Evolutionary conservation across 257 asterid species (phyloP), one percentile per base, ranked within the genome.

Genomic region (Dorcoceras hygrometricum): DNA sequence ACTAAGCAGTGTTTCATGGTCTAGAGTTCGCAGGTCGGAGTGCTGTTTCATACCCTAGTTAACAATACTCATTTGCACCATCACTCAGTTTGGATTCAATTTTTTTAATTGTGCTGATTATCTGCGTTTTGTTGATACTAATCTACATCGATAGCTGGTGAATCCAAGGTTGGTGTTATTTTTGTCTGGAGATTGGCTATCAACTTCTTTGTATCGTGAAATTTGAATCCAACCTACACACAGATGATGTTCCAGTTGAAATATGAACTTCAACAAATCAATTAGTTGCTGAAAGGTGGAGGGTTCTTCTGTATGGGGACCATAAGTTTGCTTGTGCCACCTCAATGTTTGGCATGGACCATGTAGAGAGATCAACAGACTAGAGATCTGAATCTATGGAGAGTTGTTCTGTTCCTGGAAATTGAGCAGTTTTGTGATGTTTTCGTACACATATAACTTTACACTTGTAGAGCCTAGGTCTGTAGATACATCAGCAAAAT

Each of bases 161-260:
- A 10, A 36, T 12, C 18, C 48, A 36, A 36, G 18, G 48, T 48
- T 63, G 63, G 53, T 57, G 10, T 48, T 46, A 48, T 62, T 54
- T n/a, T 61, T 56, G 39, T 32, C n/a, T 32, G 58, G 54, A 54
- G 62, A 59, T 54, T 46, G 26, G 31, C 67, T 28, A 4, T n/a
- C 11, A 26, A 20, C 11, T 69, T 16, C 23, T 25, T 55, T 70
- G 71, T 23, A 28, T 57, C 12, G 12, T 62, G 34, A 46, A 69
- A 55, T 56, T 32, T 32, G 12, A 39, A 11, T 39, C 50, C 6
- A 29, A 23, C 58, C 31, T 22, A 36, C 51, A 56, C 29, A 63
- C 55, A n/a, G n/a, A 18, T 50, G 48, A 29, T 53, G 36, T 29
- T 56, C 18, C 56, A 24, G 9, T 58, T 58, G 5, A 7, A 56